Percentiles rank a stretch among this genome's conserved stretches.
Conservation (phyloP, 2,329 filamentous ascomycete genomes). For the Camptophora hylomeconis region DNA sequence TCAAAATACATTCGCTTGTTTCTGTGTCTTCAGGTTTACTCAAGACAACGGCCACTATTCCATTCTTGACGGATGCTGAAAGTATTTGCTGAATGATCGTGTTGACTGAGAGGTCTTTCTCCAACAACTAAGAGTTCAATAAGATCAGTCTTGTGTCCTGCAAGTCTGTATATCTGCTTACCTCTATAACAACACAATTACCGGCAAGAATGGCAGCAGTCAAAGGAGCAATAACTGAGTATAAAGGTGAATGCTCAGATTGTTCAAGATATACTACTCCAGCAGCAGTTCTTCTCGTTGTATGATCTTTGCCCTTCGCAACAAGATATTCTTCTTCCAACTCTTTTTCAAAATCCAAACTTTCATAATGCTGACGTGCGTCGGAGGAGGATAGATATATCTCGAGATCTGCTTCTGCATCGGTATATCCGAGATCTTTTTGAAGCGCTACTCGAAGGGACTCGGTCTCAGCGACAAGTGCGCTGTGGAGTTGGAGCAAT, state of each 20-base stretch:
- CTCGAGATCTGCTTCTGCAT: constrained; percentile 24
- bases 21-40: too few species aligned
- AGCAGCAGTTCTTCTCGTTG: constrained; percentile 12
- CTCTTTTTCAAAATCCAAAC: constrained; percentile 13
- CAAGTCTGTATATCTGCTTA: too few species aligned
- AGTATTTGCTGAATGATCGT: too few species aligned
- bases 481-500: constrained; percentile 24
- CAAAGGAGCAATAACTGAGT: constrained; percentile 21
- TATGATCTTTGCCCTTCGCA: constrained; percentile 16
- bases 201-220: constrained; percentile 26
- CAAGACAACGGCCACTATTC: too few species aligned
- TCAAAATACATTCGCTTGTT: too few species aligned
- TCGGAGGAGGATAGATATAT: constrained; percentile 19
- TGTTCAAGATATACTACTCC: constrained; percentile 24
- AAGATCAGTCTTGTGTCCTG: too few species aligned
- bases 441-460: too few species aligned
- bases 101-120: too few species aligned
- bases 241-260: constrained; percentile 21
- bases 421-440: constrained; percentile 14
- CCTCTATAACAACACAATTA: constrained; percentile 25
- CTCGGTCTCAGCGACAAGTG: constrained; percentile 21
- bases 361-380: constrained; percentile 17
- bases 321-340: constrained; percentile 22
- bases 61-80: too few species aligned
- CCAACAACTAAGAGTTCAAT: too few species aligned